These are phyloP conservation scores for Leishmania lainsoni DNA, from an alignment of 208 protist genomes.

Conservation along the genomic window DNA sequence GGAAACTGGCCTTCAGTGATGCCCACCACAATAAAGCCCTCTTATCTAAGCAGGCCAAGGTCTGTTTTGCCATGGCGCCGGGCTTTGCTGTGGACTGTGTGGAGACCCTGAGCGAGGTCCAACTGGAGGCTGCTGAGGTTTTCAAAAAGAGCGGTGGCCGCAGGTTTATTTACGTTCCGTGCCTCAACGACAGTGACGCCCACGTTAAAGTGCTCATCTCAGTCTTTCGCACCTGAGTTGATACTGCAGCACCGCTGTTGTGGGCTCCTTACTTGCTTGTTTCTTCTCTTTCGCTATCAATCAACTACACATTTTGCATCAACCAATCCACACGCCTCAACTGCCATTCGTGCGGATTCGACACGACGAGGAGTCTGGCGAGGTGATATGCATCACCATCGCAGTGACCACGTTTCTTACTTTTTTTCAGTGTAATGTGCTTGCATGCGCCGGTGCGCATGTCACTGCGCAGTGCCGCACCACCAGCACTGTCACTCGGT, in stretches of 20 bases:
- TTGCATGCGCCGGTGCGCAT: background rate
- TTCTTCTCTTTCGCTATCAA: background rate
- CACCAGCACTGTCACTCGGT: background rate
- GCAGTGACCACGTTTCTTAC: background rate
- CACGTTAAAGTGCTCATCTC: constrained; percentile 28
- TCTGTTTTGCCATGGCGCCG: constrained; percentile 38
- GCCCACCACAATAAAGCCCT: constrained; percentile 10
- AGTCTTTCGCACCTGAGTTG: background rate
- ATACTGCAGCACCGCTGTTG: background rate
- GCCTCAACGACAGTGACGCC: constrained; percentile 40
- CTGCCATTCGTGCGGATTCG: too few species aligned
- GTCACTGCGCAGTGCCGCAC: background rate
- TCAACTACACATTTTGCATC: background rate
- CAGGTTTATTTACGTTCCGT: constrained; percentile 31
- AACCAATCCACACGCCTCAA: background rate
- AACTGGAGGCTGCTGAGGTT: constrained; percentile 24
- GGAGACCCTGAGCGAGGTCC: constrained; percentile 45
- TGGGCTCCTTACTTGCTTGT: background rate
- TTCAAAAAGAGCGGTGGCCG: constrained; percentile 37
- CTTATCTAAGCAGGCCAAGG: constrained; percentile 7
- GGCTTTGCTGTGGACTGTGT: constrained; percentile 53
- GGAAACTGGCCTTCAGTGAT: constrained; percentile 22
- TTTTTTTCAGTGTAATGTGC: background rate
- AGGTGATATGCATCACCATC: background rate
- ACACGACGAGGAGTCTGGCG: background rate